Base-by-base conservation (phyloP, 2,329 filamentous ascomycete genomes). In the Diaporthe citri region DNA sequence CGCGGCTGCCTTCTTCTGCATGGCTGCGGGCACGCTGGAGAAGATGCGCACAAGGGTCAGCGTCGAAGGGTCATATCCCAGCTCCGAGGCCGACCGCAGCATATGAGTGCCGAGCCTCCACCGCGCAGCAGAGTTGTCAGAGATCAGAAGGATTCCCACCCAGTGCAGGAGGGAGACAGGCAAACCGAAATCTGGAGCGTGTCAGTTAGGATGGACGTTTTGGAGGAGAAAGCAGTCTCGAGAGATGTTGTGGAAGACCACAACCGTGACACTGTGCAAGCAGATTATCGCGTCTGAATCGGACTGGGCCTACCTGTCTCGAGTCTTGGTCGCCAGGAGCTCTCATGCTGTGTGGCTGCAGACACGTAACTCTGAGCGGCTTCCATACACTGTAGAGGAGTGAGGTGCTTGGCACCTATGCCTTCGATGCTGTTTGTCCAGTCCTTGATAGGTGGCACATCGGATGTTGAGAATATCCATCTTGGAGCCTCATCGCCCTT, bases 31-130 rank as follows among this genome's bases (percentile, higher is more conserved):
- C 52, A 75, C 41, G 31, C 71, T 62, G n/a, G 66, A 36, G 55
- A 80, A 62, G 8, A 81, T 52, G 36, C 76, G 78, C 56, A 82
- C 76, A 13, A 84, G 48, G 4, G 82, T 80, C 46, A 87, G 77
- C 7, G 82, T 81, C 22, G 83, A 82, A 9, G 85, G 85, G 46
- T 75, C 66, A 78, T 86, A 85, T 51, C 78, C 80, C 1, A 82
- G 75, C 25, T 74, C 64, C 12, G 80, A 79, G 13, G 83, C 82
- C 3, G 82, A 81, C 72, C 80, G 71, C 57, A 86, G 79, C 77
- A 87, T 83, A 73, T 84, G 81, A 7, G 78, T 69, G 15, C 79
- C 81, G 2, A 86, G 74, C 36, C 74, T 62, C 60, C 69, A 76
- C 12, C 77, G 67, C 12, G 59, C 66, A 0, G 67, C 71, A 1